Percentiles rank a stretch among this genome's conserved stretches.
Conservation (phyloP, 352 stramenopile species). For the Globisporangium irregulare region DNA sequence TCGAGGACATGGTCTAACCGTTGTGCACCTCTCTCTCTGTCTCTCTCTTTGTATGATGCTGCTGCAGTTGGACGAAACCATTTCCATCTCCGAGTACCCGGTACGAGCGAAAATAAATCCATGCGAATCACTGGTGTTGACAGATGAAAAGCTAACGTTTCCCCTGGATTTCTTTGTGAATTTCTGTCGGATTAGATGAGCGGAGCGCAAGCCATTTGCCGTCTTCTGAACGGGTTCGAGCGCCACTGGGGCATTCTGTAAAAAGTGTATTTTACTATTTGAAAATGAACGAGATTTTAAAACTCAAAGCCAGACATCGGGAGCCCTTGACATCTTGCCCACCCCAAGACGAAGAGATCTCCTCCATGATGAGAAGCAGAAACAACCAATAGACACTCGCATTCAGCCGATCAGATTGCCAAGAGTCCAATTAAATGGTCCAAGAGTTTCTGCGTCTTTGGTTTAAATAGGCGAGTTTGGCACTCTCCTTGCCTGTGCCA, state of each 20-base stretch:
- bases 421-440: not conserved
- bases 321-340: not conserved
- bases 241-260: slow-evolving; percentile 98
- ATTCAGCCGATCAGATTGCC: not conserved
- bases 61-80: slow-evolving; percentile 92
- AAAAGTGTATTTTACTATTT: slow-evolving; percentile 22
- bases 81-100: slow-evolving; percentile 98
- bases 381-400: not conserved
- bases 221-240: slow-evolving; percentile 97
- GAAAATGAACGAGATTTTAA: slow-evolving; percentile 3
- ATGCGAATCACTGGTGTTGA: not conserved
- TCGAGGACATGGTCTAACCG: too few species aligned
- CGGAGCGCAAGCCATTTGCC: slow-evolving; percentile 95
- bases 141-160: not conserved
- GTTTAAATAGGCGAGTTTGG: slow-evolving; percentile 33
- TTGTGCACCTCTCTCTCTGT: not conserved
- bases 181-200: slow-evolving; percentile 66
- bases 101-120: slow-evolving; percentile 23
- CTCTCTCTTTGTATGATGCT: slow-evolving; percentile 9
- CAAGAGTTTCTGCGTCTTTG: not conserved
- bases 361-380: not conserved
- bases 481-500: slow-evolving; percentile 91
- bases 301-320: not conserved
- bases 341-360: not conserved
- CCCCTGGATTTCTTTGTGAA: not conserved